phyloP scores from a whole-genome alignment of 257 asterid species.

The Cynanchum wilfordii region DNA sequence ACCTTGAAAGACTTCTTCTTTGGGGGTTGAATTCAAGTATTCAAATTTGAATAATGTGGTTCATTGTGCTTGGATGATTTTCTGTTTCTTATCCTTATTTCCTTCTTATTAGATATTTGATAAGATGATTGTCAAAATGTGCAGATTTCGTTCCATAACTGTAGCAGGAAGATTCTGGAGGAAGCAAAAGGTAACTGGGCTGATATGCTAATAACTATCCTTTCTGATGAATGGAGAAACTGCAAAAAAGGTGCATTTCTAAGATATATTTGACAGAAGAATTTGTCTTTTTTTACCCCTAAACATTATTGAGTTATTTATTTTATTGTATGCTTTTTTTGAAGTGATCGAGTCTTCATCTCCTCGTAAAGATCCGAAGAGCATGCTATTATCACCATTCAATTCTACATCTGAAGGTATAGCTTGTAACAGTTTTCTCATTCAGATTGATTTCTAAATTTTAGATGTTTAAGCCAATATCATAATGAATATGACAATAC shows the following conservation, averaged over 20 bases:
- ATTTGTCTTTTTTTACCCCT: not conserved
- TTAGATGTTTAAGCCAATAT: not conserved
- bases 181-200: constrained; percentile 89
- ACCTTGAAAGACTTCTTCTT: not conserved
- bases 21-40: not conserved
- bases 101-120: constrained; percentile 19
- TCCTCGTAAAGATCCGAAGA: constrained; percentile 80
- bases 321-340: not conserved
- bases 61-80: not conserved
- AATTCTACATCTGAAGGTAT: constrained; percentile 51
- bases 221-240: constrained; percentile 94
- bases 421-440: not conserved
- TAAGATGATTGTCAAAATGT: constrained; percentile 21
- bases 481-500: not conserved
- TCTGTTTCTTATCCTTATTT: not conserved
- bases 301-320: not conserved
- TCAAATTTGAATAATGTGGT: not conserved
- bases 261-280: not conserved
- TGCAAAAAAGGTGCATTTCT: constrained; percentile 80
- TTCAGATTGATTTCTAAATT: not conserved
- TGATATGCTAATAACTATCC: constrained; percentile 58
- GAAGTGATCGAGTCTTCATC: constrained; percentile 92
- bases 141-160: constrained; percentile 61
- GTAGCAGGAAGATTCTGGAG: constrained; percentile 51
- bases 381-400: constrained; percentile 49